Conservation (phyloP, 2,329 filamentous ascomycete species). For the Colletotrichum sp. region DNA sequence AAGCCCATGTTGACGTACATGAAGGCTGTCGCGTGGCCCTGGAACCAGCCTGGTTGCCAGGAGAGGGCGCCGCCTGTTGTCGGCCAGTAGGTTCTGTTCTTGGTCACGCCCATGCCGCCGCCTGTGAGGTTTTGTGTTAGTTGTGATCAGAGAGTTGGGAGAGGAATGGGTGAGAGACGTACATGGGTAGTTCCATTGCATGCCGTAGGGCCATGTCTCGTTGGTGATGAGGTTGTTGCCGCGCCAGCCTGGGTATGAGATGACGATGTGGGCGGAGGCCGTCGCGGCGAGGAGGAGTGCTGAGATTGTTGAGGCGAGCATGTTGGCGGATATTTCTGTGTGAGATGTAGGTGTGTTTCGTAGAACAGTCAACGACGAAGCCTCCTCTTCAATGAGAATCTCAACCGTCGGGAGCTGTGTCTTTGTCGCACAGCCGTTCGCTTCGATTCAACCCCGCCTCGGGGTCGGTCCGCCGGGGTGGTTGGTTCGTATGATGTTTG, state of each 20-base stretch:
- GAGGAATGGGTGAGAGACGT: slow-evolving; percentile 42
- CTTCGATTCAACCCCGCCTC: background rate
- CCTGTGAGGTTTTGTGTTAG: slow-evolving; percentile 55
- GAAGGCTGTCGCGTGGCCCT: slow-evolving; percentile 81
- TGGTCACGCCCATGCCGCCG: slow-evolving; percentile 78
- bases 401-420: background rate
- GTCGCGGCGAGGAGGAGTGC: slow-evolving; percentile 52
- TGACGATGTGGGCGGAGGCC: slow-evolving; percentile 75
- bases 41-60: slow-evolving; percentile 95
- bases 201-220: slow-evolving; percentile 81
- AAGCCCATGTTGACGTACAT: slow-evolving; percentile 93
- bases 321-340: slow-evolving; percentile 33
- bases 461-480: background rate
- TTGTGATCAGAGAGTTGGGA: background rate
- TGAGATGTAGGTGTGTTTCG: background rate
- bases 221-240: slow-evolving; percentile 86
- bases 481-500: background rate
- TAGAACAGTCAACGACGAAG: background rate
- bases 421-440: background rate
- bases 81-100: slow-evolving; percentile 93
- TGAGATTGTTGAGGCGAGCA: slow-evolving; percentile 52
- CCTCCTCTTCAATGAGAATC: background rate
- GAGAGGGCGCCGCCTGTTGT: slow-evolving; percentile 84
- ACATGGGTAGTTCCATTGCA: slow-evolving; percentile 98
- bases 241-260: slow-evolving; percentile 86